Percentiles rank a stretch among this genome's conserved stretches.
Conservation (phyloP, 2,329 filamentous ascomycete genomes). For the Apiospora rasikravindrae region DNA sequence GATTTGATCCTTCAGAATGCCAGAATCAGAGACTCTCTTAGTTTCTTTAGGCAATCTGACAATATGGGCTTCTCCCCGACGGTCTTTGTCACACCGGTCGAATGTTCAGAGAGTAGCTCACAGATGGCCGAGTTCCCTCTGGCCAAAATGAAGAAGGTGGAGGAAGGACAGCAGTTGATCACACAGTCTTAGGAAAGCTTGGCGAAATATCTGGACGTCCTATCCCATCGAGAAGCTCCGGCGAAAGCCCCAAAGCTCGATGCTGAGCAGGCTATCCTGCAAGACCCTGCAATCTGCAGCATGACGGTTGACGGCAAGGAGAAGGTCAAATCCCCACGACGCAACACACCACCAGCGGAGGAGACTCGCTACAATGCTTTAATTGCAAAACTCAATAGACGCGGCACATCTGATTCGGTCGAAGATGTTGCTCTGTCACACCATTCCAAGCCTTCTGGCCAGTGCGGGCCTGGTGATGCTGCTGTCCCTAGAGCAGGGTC, state of each 20-base stretch:
- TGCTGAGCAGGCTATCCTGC: constrained; percentile 7
- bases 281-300: constrained; percentile 7
- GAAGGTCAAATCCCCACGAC: neutral
- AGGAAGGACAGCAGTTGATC: neutral
- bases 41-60: neutral
- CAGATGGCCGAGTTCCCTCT: constrained; percentile 28
- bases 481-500: constrained; percentile 18
- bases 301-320: neutral
- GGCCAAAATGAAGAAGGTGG: neutral
- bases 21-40: neutral
- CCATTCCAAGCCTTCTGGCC: neutral
- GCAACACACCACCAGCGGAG: neutral
- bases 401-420: neutral
- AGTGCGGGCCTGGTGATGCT: neutral
- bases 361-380: constrained; percentile 2
- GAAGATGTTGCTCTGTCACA: neutral
- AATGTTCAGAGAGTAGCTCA: neutral
- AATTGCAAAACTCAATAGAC: constrained; percentile 18
- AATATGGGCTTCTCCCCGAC: neutral
- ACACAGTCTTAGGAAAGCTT: constrained; percentile 4
- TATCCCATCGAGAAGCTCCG: neutral
- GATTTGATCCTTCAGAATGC: neutral
- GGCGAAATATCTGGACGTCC: neutral
- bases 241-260: neutral
- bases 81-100: neutral